Conservation (phyloP, 768 basidiomycete genomes). For the Udeniomyces megalosporus region DNA sequence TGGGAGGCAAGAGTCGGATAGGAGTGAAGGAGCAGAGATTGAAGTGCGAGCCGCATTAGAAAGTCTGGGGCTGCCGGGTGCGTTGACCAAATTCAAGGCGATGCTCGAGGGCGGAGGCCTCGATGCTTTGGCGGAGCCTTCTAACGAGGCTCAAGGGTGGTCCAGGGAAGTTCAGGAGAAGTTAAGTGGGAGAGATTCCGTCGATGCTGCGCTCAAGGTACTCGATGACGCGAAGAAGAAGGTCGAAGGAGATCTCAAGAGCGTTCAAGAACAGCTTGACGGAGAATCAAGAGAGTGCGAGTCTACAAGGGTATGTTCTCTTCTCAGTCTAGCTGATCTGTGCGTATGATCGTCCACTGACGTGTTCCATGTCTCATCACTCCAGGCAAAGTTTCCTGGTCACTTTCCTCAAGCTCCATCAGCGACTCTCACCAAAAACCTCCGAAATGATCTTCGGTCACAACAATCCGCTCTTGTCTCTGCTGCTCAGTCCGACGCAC, state of each 20-base stretch:
- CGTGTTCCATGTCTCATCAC: not conserved
- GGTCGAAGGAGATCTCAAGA: slow-evolving; percentile 48
- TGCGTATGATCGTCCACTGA: not conserved
- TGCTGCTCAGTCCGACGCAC: slow-evolving; percentile 60
- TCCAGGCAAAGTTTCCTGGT: slow-evolving; percentile 60
- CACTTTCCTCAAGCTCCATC: slow-evolving; percentile 75
- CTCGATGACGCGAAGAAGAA: slow-evolving; percentile 50
- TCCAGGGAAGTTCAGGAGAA: slow-evolving; percentile 34
- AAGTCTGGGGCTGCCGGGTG: slow-evolving; percentile 58
- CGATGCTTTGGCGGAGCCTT: slow-evolving; percentile 5
- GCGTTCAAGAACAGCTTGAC: slow-evolving; percentile 52
- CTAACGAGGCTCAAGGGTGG: slow-evolving; percentile 6
- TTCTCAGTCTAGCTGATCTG: too few relatives aligned
- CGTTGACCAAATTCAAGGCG: slow-evolving; percentile 46
- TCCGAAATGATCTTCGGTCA: slow-evolving; percentile 31
- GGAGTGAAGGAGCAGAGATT: slow-evolving; percentile 63
- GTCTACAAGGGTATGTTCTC: slow-evolving; percentile 41
- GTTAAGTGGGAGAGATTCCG: slow-evolving; percentile 51
- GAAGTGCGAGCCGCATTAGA: slow-evolving; percentile 67
- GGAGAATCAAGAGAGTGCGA: slow-evolving; percentile 77
- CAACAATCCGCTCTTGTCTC: slow-evolving; percentile 43
- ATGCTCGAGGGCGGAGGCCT: slow-evolving; percentile 47
- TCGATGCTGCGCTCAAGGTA: slow-evolving; percentile 47
- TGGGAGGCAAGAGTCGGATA: slow-evolving; percentile 75
- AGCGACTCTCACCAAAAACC: slow-evolving; percentile 54